A percentile compares a stretch with the other conserved stretches of the same genome.
Conservation (phyloP, 768 basidiomycete genomes). For the Rhizopogon salebrosus region DNA sequence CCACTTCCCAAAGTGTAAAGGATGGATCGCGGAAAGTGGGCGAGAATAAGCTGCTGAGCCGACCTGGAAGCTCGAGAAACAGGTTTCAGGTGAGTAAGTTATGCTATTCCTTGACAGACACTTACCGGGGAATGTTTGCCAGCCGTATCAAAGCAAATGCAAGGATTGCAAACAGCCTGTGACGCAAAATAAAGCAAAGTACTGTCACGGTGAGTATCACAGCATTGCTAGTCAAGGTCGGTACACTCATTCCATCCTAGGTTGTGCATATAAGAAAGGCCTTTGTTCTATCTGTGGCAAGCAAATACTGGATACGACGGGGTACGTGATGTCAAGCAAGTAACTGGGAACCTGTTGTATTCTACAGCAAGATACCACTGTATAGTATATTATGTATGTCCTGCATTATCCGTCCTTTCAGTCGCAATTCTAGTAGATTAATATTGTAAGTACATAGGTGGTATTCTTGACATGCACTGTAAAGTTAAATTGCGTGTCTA, state of each 20-base stretch:
- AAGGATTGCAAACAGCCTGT: slow-evolving; percentile 82
- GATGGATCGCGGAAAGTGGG: slow-evolving; percentile 76
- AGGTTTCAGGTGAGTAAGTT: slow-evolving; percentile 59
- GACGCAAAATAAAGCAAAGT: slow-evolving; percentile 85
- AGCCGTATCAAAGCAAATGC: slow-evolving; percentile 86
- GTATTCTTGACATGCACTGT: background rate
- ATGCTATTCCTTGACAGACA: slow-evolving; percentile 8
- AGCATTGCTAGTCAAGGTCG: slow-evolving; percentile 1
- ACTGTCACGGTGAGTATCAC: slow-evolving; percentile 69
- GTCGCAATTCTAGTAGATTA: background rate
- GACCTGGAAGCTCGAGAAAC: slow-evolving; percentile 69
- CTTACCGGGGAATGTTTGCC: slow-evolving; percentile 3
- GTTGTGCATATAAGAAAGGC: slow-evolving; percentile 86
- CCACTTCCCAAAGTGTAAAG: slow-evolving; percentile 70
- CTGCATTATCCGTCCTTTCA: background rate
- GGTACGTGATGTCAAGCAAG: slow-evolving; percentile 84
- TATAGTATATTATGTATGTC: slow-evolving; percentile 8
- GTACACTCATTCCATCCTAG: slow-evolving; percentile 31
- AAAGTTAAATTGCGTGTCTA: background rate
- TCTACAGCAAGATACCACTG: slow-evolving; percentile 16
- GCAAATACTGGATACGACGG: slow-evolving; percentile 75
- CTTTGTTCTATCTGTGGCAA: slow-evolving; percentile 86
- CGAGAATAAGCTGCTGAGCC: slow-evolving; percentile 76
- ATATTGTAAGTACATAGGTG: slow-evolving; percentile 8
- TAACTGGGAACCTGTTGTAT: slow-evolving; percentile 25